Evolutionary conservation across 257 asterid species (phyloP), one percentile per base, ranked within the genome.

Genomic region (Eucommia ulmoides): DNA sequence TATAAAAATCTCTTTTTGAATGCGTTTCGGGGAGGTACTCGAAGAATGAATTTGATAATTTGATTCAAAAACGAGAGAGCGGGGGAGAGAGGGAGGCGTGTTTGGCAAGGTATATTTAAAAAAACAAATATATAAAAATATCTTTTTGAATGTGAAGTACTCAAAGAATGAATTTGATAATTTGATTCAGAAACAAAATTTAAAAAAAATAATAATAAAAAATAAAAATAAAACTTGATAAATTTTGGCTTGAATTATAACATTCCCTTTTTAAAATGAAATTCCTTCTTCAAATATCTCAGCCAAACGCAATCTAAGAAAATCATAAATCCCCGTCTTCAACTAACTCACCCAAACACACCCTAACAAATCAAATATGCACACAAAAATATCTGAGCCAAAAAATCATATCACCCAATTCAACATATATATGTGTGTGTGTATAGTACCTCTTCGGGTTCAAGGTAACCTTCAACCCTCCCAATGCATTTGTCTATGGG

Each of bases 361-460:
- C 12, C 8, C 6, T 26, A 12, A 26, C 38, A 26, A 26, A 26
- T 4, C 12, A 26, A 26, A 4, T 35, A 11, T 35, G 44, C 15
- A 11, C 11, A 6, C n/a, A 10, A 18, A 15, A 35, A 35, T 35
- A 1, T 9, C 3, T 10, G 1, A 35, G 11, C 16, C 11, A 10
- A 9, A 35, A 9, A 18, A 2, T 35, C 11, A 2, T 18, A 6
- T 10, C 11, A 35, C 16, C 3, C 3, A 3, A 2, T 15, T 9
- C 44, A 35, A 11, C 11, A 35, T 10, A 35, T 35, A 35, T n/a
- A n/a, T n/a, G n/a, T n/a, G 48, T 45, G 19, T 24, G 57, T 3
- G n/a, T 5, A 22, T 33, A 55, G 29, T 82, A 85, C 96, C 99
- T 91, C 99, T 53, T 77, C 60, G 41, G 99, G 96, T 74, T 78